These are phyloP conservation scores for Eutrema yunnanense DNA, from an alignment of 345 rosid species.

Conservation along the genomic window DNA sequence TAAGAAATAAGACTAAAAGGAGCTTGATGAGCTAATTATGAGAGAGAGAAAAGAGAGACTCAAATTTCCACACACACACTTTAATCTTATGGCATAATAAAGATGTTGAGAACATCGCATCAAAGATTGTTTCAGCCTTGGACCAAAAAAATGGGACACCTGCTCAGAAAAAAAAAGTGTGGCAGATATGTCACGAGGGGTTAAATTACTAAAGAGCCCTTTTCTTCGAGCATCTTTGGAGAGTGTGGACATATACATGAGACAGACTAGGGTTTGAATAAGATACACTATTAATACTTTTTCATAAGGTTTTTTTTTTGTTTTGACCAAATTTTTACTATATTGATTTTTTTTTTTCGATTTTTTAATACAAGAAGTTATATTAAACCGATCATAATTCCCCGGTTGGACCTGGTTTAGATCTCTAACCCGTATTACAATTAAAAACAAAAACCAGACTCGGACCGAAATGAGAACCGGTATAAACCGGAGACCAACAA, in stretches of 20 bases:
- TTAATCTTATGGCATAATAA: background rate
- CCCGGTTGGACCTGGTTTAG: no score
- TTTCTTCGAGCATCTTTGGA: background rate
- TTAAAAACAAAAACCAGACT: no score
- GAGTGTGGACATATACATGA: background rate
- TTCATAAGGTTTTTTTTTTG: background rate
- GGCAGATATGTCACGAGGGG: background rate
- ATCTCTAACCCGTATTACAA: no score
- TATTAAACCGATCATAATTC: no score
- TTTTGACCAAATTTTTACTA: no score
- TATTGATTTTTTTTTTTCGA: no score
- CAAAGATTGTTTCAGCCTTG: conserved; percentile 9
- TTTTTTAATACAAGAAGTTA: no score
- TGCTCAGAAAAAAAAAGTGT: background rate
- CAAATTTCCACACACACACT: background rate
- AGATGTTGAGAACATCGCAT: conserved; percentile 13
- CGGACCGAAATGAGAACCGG: no score
- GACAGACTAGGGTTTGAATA: conserved; percentile 11
- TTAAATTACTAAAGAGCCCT: background rate
- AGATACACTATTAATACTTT: background rate
- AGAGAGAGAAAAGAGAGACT: conserved; percentile 20
- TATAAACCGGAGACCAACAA: no score
- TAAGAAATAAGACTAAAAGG: conserved; percentile 1
- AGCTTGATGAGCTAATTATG: conserved; percentile 5
- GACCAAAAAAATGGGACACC: conserved; percentile 1